phyloP scores from a whole-genome alignment of 148 eudicot genomes.

The Nepenthes gracilis region DNA sequence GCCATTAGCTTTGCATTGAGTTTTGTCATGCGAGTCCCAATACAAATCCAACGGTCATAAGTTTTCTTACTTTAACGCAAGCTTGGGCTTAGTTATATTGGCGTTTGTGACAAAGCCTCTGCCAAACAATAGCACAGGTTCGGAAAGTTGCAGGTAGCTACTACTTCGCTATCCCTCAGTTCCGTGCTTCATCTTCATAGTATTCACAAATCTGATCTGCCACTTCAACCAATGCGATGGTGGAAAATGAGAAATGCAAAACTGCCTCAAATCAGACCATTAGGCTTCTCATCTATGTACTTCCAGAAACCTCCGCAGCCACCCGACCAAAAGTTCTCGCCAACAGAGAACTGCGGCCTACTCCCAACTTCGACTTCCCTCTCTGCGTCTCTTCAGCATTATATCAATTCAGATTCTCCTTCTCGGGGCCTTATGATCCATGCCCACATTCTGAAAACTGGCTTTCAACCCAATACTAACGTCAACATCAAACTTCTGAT shows the following conservation, averaged over 20 bases:
- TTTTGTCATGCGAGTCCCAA: too few relatives aligned
- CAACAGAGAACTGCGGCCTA: constrained; percentile 11
- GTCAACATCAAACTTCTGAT: constrained; percentile 65
- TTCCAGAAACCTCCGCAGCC: constrained; percentile 1
- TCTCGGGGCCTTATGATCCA: constrained; percentile 74
- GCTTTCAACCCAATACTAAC: constrained; percentile 47
- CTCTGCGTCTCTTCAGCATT: constrained; percentile 42
- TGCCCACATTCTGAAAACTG: constrained; percentile 59
- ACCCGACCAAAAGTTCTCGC: constrained; percentile 5
- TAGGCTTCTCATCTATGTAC: constrained; percentile 17
- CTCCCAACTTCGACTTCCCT: constrained; percentile 22
- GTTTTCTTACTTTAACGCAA: too few relatives aligned
- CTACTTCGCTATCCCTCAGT: too few relatives aligned
- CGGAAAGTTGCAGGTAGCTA: too few relatives aligned
- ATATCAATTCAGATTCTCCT: constrained; percentile 64
- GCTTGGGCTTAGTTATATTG: too few relatives aligned
- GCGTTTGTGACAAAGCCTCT: too few relatives aligned
- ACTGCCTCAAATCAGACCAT: constrained; percentile 12
- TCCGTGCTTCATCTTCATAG: too few relatives aligned
- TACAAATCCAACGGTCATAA: too few relatives aligned
- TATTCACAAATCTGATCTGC: too few relatives aligned
- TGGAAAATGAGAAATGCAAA: constrained; percentile 32
- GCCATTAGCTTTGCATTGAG: too few relatives aligned
- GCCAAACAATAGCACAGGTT: too few relatives aligned
- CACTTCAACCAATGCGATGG: neutral